Conservation (phyloP, 306 rosid species). For the Cucurbita moschata region DNA sequence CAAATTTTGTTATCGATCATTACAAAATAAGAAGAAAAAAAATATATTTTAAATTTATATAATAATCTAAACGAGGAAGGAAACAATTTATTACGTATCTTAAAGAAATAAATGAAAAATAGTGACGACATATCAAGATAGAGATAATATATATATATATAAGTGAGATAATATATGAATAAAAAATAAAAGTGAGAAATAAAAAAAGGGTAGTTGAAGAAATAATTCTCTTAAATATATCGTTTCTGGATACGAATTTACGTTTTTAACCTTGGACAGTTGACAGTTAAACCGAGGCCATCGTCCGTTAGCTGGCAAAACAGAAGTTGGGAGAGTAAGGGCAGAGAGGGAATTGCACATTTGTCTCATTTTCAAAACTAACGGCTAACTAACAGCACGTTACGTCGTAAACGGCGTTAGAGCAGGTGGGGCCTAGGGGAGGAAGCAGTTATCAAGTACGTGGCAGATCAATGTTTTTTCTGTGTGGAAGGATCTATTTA, state of each 20-base stretch:
- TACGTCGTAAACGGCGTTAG: background rate
- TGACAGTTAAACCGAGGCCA: background rate
- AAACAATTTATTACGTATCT: background rate
- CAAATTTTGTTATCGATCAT: no score
- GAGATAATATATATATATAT: background rate
- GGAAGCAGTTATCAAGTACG: background rate
- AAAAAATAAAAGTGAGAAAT: background rate
- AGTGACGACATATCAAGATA: background rate
- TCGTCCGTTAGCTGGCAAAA: no score
- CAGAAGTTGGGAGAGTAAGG: background rate
- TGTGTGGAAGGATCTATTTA: background rate
- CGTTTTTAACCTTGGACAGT: background rate
- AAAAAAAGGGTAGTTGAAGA: background rate
- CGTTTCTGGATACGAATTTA: background rate
- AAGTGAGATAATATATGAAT: background rate
- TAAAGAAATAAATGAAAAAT: background rate
- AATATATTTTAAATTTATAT: no score
- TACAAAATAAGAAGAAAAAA: no score
- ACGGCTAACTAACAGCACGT: background rate
- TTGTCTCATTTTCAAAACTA: background rate
- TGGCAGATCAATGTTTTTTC: background rate
- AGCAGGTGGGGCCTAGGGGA: background rate
- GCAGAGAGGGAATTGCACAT: no score
- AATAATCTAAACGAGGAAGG: no score
- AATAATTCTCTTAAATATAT: background rate